Base-by-base conservation (phyloP, 1,284 basidiomycete genomes). In the Cerrena zonata region DNA sequence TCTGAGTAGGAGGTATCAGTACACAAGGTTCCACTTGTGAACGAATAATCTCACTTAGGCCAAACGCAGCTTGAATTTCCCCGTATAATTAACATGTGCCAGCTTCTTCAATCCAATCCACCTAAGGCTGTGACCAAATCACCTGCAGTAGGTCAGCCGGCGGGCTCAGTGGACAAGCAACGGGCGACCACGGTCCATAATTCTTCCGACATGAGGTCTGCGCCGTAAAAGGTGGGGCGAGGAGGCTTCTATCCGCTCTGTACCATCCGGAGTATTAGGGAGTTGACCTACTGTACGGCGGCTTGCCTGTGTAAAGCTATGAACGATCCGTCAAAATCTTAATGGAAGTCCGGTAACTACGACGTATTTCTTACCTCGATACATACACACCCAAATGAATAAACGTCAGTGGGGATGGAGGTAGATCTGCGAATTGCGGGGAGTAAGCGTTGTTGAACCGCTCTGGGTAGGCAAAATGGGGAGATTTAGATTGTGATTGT, bases 401-500 rank as follows among this genome's bases (percentile, higher is more conserved):
- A 51, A 13, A 51, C 25, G 26, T 51, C 50, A 34, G 43, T 27
- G 13, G 22, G n/a, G n/a, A n/a, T n/a, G n/a, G n/a, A n/a, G n/a
- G n/a, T n/a, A n/a, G n/a, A n/a, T n/a, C n/a, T n/a, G n/a, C n/a
- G n/a, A n/a, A n/a, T n/a, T n/a, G n/a, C n/a, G n/a, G n/a, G n/a
- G n/a, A n/a, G n/a, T n/a, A n/a, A n/a, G n/a, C n/a, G n/a, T n/a
- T n/a, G n/a, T n/a, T n/a, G n/a, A n/a, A n/a, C n/a, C n/a, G n/a
- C n/a, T n/a, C n/a, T n/a, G n/a, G n/a, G n/a, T n/a, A n/a, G n/a
- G n/a, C n/a, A n/a, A n/a, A n/a, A n/a, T n/a, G 61, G 10, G 55
- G 54, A 1, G 60, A 61, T 5, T 45, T 27, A 22, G 59, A 57
- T 19, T 56, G 61, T 27, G 65, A 65, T 19, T 61, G 60, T 13